Base-by-base conservation (phyloP, 164 flowering plant genomes). In the Stephania cephalantha region DNA sequence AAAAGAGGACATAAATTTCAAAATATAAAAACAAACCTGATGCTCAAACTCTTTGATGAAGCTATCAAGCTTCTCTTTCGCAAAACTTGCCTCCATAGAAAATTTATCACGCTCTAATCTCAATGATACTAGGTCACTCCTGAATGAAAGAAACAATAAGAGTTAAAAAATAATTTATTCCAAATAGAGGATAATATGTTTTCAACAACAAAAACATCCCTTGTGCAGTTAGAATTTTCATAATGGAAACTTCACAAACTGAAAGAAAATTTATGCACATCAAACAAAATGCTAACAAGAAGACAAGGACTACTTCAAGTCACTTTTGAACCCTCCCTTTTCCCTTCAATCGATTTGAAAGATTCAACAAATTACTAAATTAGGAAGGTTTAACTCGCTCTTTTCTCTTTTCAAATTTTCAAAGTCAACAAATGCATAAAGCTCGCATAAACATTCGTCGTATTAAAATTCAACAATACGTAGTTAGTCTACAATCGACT, bases 101-200 rank as follows among this genome's bases (percentile, higher is more conserved):
- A 87, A 64, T 83, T 87, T 91, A 77, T 91, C 91, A 77, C 93
- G 87, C 78, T 88, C 93, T 68, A 84, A 74, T 66, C 90, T 82
- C 31, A 86, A 61, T 48, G 87, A 78, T 25, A 81, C 71, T 25
- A 82, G 79, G 78, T 88, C 90, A 75, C 74, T 80, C 85, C 93
- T 91, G 78, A 71, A 0, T 18, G n/a, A 67, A 20, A 52, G 17
- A 7, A 29, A 15, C 30, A 61, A 74, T n/a, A 53, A 13, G 22
- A 25, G 42, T 9, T 1, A 15, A 22, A 5, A 48, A 35, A 20
- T 20, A 15, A 18, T 61, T 25, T 61, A 18, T 61, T 18, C 3
- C 66, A 18, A 6, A 25, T 35, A 35, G 42, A 35, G 0, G 42
- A 35, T 35, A 20, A 61, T 61, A n/a, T 18, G 7, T 7, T 18